A percentile compares a stretch with the other conserved stretches of the same genome.
Evolutionary conservation across 176 grass and related monocot genomes (phyloP).

Genomic region (Poa annua): DNA sequence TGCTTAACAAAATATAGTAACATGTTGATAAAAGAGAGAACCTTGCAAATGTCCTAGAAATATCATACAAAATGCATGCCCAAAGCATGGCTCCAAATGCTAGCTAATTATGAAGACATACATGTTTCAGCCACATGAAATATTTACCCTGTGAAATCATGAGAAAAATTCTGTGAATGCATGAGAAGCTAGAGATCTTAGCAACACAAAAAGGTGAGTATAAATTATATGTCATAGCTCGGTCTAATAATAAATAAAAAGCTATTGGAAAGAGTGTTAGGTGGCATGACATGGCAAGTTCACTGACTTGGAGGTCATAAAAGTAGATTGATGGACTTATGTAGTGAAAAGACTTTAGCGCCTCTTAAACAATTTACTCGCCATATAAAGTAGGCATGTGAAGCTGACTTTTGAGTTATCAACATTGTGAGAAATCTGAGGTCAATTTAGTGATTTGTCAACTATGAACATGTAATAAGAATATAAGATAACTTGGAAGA

Average conservation of each 20-base stretch:
- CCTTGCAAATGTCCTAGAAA: too few relatives aligned
- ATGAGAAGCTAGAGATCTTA: too few relatives aligned
- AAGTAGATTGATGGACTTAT: neutral
- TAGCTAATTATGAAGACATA: too few relatives aligned
- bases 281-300: neutral
- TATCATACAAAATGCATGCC: too few relatives aligned
- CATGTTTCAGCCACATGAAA: too few relatives aligned
- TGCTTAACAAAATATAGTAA: too few relatives aligned
- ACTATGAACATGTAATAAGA: slow-evolving; percentile 16
- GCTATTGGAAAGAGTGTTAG: neutral
- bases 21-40: too few relatives aligned
- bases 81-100: too few relatives aligned
- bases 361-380: neutral
- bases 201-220: slow-evolving; percentile 1
- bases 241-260: too few relatives aligned
- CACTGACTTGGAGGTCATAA: slow-evolving; percentile 16
- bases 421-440: slow-evolving; percentile 17
- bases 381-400: neutral
- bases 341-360: slow-evolving; percentile 9
- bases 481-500: neutral
- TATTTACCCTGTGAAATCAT: too few relatives aligned
- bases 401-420: slow-evolving; percentile 9
- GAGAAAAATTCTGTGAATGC: too few relatives aligned
- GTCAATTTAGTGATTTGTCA: slow-evolving; percentile 12
- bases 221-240: too few relatives aligned